Evolutionary conservation across 2,329 filamentous ascomycete species (phyloP).

Genomic region (Zymoseptoria brevis): DNA sequence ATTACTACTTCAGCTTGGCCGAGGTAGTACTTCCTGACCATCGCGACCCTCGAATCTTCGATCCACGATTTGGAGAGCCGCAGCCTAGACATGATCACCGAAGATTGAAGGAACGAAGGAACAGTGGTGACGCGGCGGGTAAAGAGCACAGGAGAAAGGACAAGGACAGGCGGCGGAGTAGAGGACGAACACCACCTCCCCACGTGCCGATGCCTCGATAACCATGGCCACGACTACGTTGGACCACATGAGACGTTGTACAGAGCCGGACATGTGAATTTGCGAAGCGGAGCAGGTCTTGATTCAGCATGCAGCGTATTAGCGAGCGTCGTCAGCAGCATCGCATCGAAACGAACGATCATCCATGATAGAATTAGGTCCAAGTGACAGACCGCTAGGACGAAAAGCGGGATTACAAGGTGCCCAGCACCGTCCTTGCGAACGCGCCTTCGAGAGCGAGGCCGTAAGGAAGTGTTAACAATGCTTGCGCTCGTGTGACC

Average conservation of each 20-base stretch:
- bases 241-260: not conserved
- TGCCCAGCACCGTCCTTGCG: too few relatives aligned
- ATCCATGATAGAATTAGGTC: too few relatives aligned
- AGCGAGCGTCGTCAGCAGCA: not conserved
- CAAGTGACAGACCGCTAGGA: too few relatives aligned
- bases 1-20: conserved; percentile 70
- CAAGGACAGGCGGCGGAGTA: conserved; percentile 16
- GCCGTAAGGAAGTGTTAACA: too few relatives aligned
- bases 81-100: conserved; percentile 16
- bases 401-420: too few relatives aligned
- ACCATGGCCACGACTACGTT: not conserved
- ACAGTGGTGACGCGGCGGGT: conserved; percentile 14
- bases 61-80: conserved; percentile 26
- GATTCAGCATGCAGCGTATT: not conserved
- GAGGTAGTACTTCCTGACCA: conserved; percentile 58
- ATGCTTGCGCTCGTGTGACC: too few relatives aligned
- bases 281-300: not conserved
- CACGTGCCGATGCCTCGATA: conserved; percentile 17
- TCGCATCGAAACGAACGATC: not conserved
- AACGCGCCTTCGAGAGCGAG: too few relatives aligned
- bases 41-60: conserved; percentile 29
- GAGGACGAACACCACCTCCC: conserved; percentile 19
- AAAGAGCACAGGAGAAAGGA: conserved; percentile 16
- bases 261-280: not conserved
- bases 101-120: conserved; percentile 28